Conservation (phyloP, 306 rosid species). For the Sicyos edulis region DNA sequence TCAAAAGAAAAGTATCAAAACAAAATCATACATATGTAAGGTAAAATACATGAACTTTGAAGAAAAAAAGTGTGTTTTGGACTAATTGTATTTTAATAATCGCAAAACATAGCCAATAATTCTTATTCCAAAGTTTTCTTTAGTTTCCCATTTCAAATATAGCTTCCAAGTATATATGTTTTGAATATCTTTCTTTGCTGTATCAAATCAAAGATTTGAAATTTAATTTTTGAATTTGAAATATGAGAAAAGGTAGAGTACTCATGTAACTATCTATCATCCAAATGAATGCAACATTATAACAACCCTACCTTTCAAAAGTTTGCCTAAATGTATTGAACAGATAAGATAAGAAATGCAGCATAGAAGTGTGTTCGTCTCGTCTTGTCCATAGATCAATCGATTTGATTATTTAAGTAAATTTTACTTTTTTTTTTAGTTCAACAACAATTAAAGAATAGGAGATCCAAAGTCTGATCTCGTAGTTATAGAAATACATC, state of each 20-base stretch:
- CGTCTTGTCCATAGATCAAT: neutral
- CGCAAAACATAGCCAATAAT: neutral
- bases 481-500: too few species aligned
- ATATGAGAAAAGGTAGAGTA: neutral
- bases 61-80: neutral
- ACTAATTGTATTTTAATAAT: neutral
- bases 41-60: too few species aligned
- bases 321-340: neutral
- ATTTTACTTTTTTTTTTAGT: neutral
- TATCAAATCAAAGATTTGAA: slow-evolving; percentile 14
- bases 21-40: too few species aligned
- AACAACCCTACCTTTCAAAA: slow-evolving; percentile 2
- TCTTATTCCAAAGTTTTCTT: neutral
- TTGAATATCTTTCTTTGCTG: too few species aligned
- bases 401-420: neutral
- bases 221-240: neutral
- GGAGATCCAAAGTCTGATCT: too few species aligned
- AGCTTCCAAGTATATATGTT: neutral
- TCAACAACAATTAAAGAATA: too few species aligned
- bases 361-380: neutral
- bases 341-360: neutral
- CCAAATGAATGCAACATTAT: slow-evolving; percentile 13
- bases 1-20: too few species aligned
- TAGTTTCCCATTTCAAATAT: neutral
- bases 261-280: slow-evolving; percentile 6